These are phyloP conservation scores for Rhizophagus sp. DNA, from an alignment of 192 early-diverging fungal genomes.

Conservation along the genomic window DNA sequence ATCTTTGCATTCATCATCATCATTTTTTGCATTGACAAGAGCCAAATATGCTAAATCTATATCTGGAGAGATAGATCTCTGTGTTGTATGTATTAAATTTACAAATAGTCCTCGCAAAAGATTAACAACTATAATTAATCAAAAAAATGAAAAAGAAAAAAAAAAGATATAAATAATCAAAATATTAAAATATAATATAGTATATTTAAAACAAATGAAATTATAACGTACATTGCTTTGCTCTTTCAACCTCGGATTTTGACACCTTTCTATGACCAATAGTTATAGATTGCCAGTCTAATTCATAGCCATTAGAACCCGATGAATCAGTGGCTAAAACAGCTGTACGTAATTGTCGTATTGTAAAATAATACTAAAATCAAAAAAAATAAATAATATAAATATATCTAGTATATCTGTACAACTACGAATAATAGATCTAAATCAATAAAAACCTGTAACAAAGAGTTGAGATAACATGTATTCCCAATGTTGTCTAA, in stretches of 20 bases:
- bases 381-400: not conserved
- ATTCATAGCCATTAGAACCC: constrained; percentile 37
- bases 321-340: constrained; percentile 57
- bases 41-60: constrained; percentile 63
- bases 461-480: constrained; percentile 85
- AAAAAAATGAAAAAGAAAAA: not conserved
- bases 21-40: constrained; percentile 37
- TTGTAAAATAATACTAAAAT: constrained; percentile 67
- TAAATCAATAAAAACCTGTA: constrained; percentile 47
- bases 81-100: constrained; percentile 41
- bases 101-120: constrained; percentile 55
- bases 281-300: constrained; percentile 42
- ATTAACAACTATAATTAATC: constrained; percentile 42
- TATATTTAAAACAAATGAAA: not conserved
- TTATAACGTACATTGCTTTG: constrained; percentile 50
- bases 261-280: constrained; percentile 50
- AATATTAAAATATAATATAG: not conserved
- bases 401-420: not conserved
- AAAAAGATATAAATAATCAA: not conserved
- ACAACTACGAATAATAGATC: not conserved
- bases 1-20: constrained; percentile 14
- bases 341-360: constrained; percentile 60
- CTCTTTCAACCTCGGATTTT: constrained; percentile 43
- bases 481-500: constrained; percentile 85
- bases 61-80: constrained; percentile 54